Base-by-base conservation (phyloP, 2,329 filamentous ascomycete genomes). In the Aspergillus aculeatinus region DNA sequence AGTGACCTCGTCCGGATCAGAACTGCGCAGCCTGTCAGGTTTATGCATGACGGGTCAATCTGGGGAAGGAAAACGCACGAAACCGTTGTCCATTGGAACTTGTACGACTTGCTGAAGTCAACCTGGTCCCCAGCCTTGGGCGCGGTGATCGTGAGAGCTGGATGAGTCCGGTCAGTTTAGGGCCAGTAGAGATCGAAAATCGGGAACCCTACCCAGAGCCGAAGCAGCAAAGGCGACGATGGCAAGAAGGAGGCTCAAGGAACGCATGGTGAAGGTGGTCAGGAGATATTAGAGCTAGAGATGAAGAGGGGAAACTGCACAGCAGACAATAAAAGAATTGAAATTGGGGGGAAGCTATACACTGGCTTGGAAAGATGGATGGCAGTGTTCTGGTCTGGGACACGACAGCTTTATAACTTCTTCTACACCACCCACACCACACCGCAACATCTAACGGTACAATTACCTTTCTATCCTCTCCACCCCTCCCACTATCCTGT, bases 1-100 rank as follows among this genome's bases (percentile, higher is more conserved):
- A 59, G 72, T 69, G 65, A 81, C 75, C 6, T 70, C 69, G 3
- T 67, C 54, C 0, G 78, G 75, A 57, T 81, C 79, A 48, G 77
- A 75, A 51, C 76, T 78, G 51, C 16, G 51, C 25, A 27, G 16
- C 39, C 57, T 42, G n/a, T 59, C 11, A 57, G 58, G 54, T 54
- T 47, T n/a, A 52, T 48, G 29, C 48, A 19, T 49, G 9, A n/a
- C 39, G 16, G 14, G 19, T 2, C 50, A 35, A 27, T 29, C 27
- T 29, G 27, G 27, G 4, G n/a, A 4, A 5, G 19, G 14, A 3
- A 1, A 52, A 64, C 70, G 58, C 58, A 77, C 76, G 63, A 60
- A 33, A 79, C 76, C 5, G 69, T 68, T 12, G 62, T 69, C 78
- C 78, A 80, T 53, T 72, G 72, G 59, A 80, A 70, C 3, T 70